A percentile compares a stretch with the other conserved stretches of the same genome.
These are phyloP conservation scores for Annulohypoxylon nitens DNA, from an alignment of 495 filamentous ascomycete species.

Conservation along the genomic window DNA sequence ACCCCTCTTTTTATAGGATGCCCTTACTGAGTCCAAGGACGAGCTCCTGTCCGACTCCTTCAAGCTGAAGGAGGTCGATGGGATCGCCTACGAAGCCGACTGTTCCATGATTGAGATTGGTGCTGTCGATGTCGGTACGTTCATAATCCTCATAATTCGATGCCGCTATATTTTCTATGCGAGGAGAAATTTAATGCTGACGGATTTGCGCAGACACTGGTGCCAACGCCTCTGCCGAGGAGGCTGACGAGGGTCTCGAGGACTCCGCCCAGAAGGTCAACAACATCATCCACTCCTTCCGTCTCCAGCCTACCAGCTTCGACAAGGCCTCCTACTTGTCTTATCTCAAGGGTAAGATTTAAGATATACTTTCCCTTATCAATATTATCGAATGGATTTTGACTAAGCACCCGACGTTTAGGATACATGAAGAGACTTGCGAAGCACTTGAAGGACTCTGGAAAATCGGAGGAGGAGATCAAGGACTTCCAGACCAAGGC, in stretches of 20 bases:
- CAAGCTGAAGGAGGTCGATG: conserved; percentile 79
- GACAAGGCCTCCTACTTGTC: conserved; percentile 86
- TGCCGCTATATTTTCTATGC: conserved; percentile 21
- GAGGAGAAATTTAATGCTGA: conserved; percentile 9
- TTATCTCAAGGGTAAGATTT: conserved; percentile 81
- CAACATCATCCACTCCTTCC: conserved; percentile 94
- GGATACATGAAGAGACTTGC: conserved; percentile 93
- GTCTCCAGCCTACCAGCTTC: conserved; percentile 78
- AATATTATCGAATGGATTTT: conserved; percentile 4
- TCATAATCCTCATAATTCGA: background rate
- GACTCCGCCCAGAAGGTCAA: conserved; percentile 83
- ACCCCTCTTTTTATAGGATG: conserved; percentile 71
- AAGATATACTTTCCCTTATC: background rate
- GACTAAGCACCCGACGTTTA: conserved; percentile 51
- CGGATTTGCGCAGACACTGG: conserved; percentile 74
- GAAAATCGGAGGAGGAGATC: conserved; percentile 72
- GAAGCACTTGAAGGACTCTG: conserved; percentile 70
- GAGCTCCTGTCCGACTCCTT: conserved; percentile 97
- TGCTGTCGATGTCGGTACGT: conserved; percentile 78
- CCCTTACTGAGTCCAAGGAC: conserved; percentile 78
- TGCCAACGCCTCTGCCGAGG: conserved; percentile 97
- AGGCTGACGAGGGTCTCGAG: conserved; percentile 77
- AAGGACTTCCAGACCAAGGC: conserved; percentile 82
- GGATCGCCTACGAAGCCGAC: conserved; percentile 85
- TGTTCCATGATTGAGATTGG: conserved; percentile 87